These are phyloP conservation scores for Phalaenopsis hybrid DNA, from an alignment of 116 monocot genomes.

Conservation along the genomic window DNA sequence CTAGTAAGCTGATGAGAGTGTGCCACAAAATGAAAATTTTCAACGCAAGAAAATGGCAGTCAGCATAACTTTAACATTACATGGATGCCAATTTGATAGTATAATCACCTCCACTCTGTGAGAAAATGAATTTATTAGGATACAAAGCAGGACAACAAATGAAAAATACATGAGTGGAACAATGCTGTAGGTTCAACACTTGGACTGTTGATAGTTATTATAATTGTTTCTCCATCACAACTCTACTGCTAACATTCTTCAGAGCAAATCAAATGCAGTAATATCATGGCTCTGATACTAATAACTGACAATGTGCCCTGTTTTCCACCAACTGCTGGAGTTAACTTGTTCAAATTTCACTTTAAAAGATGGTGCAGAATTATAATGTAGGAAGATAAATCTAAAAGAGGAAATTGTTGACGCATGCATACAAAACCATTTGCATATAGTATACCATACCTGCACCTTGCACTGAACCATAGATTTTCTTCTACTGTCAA, in stretches of 20 bases:
- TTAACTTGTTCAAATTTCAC: not conserved
- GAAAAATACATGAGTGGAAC: not conserved
- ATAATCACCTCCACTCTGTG: not conserved
- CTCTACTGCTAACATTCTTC: not conserved
- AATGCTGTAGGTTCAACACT: not conserved
- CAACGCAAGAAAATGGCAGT: not conserved
- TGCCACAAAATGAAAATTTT: not conserved
- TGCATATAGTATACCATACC: slow-evolving; percentile 20
- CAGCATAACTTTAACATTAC: not conserved
- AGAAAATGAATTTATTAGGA: not conserved
- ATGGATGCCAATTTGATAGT: not conserved
- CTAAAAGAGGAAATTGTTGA: not conserved
- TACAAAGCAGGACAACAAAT: not conserved
- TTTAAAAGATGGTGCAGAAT: not conserved
- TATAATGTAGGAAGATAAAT: not conserved
- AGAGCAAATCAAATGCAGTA: not conserved
- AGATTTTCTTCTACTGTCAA: slow-evolving; percentile 64
- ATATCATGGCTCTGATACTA: not conserved
- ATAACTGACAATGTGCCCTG: not conserved
- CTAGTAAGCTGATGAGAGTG: not conserved
- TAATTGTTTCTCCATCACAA: slow-evolving; percentile 2
- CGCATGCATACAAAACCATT: not conserved
- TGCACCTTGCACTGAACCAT: slow-evolving; percentile 68
- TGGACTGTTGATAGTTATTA: not conserved
- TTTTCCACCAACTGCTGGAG: not conserved